These are phyloP conservation scores for Leptographium radiaticola DNA, from an alignment of 2,329 filamentous ascomycete species.

Conservation along the genomic window DNA sequence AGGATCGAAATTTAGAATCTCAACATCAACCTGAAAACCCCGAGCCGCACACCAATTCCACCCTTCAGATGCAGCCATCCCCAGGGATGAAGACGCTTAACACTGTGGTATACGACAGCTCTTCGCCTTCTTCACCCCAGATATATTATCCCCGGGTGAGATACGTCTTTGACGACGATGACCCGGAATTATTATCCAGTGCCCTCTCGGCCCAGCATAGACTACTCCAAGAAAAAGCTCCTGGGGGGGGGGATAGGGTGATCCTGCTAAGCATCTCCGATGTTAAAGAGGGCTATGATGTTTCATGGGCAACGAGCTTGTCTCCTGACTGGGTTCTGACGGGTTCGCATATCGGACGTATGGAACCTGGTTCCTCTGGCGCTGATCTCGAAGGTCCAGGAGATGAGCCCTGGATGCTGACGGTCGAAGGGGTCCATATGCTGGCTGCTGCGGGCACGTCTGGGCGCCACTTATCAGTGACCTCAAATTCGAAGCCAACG, in stretches of 20 bases:
- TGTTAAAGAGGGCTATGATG: constrained; percentile 28
- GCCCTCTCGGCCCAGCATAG: constrained; percentile 39
- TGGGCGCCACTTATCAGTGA: not conserved
- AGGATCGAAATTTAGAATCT: not conserved
- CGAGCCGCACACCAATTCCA: constrained; percentile 4
- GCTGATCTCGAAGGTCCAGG: constrained; percentile 15
- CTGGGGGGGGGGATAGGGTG: constrained; percentile 28
- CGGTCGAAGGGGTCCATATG: constrained; percentile 43
- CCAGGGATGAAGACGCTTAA: constrained; percentile 69
- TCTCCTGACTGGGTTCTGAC: constrained; percentile 58
- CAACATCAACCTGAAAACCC: not conserved
- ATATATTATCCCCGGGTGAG: constrained; percentile 77
- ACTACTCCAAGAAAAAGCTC: not conserved
- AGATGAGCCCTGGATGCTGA: constrained; percentile 41
- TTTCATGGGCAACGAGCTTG: constrained; percentile 60
- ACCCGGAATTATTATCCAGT: constrained; percentile 60
- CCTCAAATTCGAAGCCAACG: not conserved
- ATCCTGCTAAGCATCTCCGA: constrained; percentile 43
- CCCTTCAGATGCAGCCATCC: constrained; percentile 11
- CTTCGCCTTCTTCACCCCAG: constrained; percentile 31
- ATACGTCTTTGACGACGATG: constrained; percentile 90
- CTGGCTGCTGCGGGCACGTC: not conserved
- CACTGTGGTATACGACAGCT: constrained; percentile 65
- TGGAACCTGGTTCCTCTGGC: constrained; percentile 21
- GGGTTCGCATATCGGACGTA: constrained; percentile 29